phyloP scores from a whole-genome alignment of 768 basidiomycete species.

The Coprinopsis sp. region DNA sequence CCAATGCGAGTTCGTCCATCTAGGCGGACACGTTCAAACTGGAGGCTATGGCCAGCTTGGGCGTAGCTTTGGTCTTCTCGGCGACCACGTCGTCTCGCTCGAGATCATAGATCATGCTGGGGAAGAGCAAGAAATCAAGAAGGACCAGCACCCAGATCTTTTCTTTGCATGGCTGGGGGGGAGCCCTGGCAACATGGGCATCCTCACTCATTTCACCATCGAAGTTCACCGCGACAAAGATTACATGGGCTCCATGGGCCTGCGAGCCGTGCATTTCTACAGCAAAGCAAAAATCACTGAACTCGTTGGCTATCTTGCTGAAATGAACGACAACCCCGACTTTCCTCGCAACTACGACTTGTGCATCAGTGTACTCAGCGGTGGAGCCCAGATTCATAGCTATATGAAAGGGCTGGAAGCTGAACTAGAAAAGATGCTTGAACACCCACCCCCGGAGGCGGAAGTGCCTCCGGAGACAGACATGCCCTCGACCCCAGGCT shows the following conservation, averaged over 20 bases:
- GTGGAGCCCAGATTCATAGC: too few relatives aligned
- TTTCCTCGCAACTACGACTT: conserved; percentile 12
- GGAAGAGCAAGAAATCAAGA: conserved; percentile 5
- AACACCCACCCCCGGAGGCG: too few relatives aligned
- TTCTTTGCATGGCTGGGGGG: too few relatives aligned
- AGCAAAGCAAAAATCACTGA: conserved; percentile 4
- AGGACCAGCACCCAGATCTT: conserved; percentile 2
- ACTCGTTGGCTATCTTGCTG: conserved; percentile 8
- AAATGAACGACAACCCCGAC: conserved; percentile 8
- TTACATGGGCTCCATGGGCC: conserved; percentile 8
- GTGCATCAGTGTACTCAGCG: conserved; percentile 8
- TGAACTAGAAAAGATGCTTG: too few relatives aligned
- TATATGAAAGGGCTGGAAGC: too few relatives aligned
- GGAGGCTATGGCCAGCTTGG: too few relatives aligned
- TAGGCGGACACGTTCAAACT: too few relatives aligned
- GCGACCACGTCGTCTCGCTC: too few relatives aligned
- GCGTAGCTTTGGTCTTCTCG: too few relatives aligned
- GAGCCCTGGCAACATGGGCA: conserved; percentile 11
- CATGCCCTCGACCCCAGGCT: too few relatives aligned
- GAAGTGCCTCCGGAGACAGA: too few relatives aligned
- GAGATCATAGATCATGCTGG: conserved; percentile 7
- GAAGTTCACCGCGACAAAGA: conserved; percentile 9
- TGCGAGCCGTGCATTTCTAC: conserved; percentile 5
- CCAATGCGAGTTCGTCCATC: conserved; percentile 7
- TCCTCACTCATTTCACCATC: conserved; percentile 12